Evolutionary conservation across 495 filamentous ascomycete species (phyloP), one percentile per base, ranked within the genome.

Genomic region (Talaromyces adpressus): DNA sequence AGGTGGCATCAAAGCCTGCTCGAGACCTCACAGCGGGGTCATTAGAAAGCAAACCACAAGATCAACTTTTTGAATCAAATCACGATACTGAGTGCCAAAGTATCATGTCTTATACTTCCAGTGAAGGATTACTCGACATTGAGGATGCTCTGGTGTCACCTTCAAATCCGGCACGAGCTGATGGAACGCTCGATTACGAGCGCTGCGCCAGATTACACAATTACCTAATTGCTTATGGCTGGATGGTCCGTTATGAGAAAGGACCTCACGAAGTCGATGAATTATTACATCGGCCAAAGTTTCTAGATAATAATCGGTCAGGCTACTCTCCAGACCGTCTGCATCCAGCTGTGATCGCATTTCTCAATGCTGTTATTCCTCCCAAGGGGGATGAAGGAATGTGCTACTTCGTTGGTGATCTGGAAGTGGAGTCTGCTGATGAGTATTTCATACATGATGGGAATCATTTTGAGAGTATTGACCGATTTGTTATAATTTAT

Each of bases 161-260:
- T 4, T 60, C 68, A 1, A 72, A 72, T 57, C 72, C 73, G 41
- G 57, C 69, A 4, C 72, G 70, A 27, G 64, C 72, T 54, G 60
- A 71, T 3, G 63, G 62, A 30, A 36, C 65, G 1, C 65, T 81
- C 59, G 76, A 79, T 60, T 69, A 69, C 63, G 67, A 67, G 52
- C 68, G 77, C 62, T 81, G 78, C 56, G 75, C 76, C 14, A 71
- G 71, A 58, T 63, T 80, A 20, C 77, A 79, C 64, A 81, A 79
- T 61, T 69, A 75, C 30, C 65, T 81, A 20, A 66, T 75, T 25
- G 63, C 70, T 47, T 71, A 73, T 63, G 71, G 30, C 62, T 72
- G 14, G 49, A 52, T 52, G 49, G 49, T 22, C 49, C 49, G 18
- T 52, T 7, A 52, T 22, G 49, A 52, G 23, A 52, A 52, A 52